Evolutionary conservation across 176 grass and related monocot species (phyloP).

Genomic region (Phoenix dactylifera): DNA sequence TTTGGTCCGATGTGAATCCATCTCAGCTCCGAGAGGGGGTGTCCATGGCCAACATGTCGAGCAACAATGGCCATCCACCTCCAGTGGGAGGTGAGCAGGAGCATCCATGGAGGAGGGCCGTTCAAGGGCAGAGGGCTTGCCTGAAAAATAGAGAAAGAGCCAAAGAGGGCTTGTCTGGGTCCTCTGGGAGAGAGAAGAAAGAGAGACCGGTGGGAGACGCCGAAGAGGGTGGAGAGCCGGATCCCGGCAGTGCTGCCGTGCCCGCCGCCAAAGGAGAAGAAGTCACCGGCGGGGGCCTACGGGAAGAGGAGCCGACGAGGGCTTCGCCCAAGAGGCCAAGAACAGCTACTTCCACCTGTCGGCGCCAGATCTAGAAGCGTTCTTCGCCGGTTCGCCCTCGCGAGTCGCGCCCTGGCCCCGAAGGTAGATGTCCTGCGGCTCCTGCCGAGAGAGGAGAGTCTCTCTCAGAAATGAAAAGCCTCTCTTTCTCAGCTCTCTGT

Average conservation of each 20-base stretch:
- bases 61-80: too few relatives aligned
- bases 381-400: constrained; percentile 35
- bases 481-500: too few relatives aligned
- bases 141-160: too few relatives aligned
- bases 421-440: constrained; percentile 12
- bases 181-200: not conserved
- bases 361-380: constrained; percentile 52
- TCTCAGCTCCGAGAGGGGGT: too few relatives aligned
- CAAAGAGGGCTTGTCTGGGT: too few relatives aligned
- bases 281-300: constrained; percentile 19
- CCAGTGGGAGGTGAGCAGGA: too few relatives aligned
- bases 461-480: too few relatives aligned
- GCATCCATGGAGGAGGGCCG: too few relatives aligned
- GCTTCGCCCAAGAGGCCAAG: constrained; percentile 34
- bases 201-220: constrained; percentile 60
- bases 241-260: constrained; percentile 49
- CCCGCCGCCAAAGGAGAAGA: constrained; percentile 64
- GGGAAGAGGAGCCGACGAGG: constrained; percentile 22
- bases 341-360: constrained; percentile 68
- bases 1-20: too few relatives aligned
- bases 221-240: constrained; percentile 64
- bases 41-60: too few relatives aligned
- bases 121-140: too few relatives aligned
- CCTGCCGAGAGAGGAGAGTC: too few relatives aligned
- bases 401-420: constrained; percentile 7